Evolutionary conservation across 768 basidiomycete genomes (phyloP), one percentile per base, ranked within the genome.

Genomic region (Suillus cothurnatus): DNA sequence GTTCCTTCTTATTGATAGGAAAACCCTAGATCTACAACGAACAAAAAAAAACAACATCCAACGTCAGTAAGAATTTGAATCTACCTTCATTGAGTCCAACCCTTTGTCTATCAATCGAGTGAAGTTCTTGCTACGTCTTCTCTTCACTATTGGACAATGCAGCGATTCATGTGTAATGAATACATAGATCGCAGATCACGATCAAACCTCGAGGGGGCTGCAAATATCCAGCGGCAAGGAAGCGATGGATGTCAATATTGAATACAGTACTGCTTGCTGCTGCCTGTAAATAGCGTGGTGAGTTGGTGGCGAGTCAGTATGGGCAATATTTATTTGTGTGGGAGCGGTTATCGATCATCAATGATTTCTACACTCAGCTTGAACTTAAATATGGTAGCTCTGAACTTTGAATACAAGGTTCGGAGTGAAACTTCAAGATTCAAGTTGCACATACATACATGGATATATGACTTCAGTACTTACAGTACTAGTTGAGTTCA

Each of bases 401-500:
- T 59, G 5, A 59, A 59, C 58, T 59, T 41, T 59, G 58, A 31
- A 41, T 41, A 28, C 38, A 59, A 59, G 58, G 58, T 59, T 59
- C 58, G 11, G 28, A 59, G 58, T 39, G 57, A 4, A 38, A 26
- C n/a, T 11, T 23, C 12, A 14, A 41, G 15, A 5, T 41, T 26
- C 14, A 15, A 26, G 14, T 49, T 49, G 57, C 26, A 41, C 38
- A 28, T 21, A 41, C 38, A 28, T 21, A 41, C 26, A 28, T 21
- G 23, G 38, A 58, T 39, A 55, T 55, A 55, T 55, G 31, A 55
- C 31, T 53, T 17, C 9, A 53, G 26, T 32, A 34, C 31, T 31
- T 53, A 32, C 31, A 21, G n/a, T n/a, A n/a, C n/a, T n/a, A n/a
- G 23, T 26, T 26, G 57, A 19, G 57, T 39, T 39, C 17, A 17